Evolutionary conservation across 2,329 filamentous ascomycete species (phyloP).

Genomic region (Pestalotiopsis sp.): DNA sequence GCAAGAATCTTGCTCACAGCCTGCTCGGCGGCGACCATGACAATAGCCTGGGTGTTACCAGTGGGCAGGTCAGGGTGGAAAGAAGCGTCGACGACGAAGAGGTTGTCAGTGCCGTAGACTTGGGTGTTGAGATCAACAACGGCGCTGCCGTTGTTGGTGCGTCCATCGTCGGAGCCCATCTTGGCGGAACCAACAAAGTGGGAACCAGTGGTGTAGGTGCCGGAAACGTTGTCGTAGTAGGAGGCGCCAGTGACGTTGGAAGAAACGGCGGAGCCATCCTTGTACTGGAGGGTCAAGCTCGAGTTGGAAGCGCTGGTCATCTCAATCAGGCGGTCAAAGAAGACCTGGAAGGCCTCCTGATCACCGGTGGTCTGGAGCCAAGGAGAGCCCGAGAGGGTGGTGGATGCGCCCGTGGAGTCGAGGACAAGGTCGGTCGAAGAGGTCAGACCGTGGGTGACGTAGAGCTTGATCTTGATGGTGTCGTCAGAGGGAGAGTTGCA

Average conservation of each 20-base stretch:
- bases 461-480: constrained; percentile 20
- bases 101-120: constrained; percentile 70
- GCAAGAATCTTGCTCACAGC: constrained; percentile 31
- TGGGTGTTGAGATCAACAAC: constrained; percentile 66
- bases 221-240: constrained; percentile 16
- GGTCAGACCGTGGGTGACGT: constrained; percentile 22
- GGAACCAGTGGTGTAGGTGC: constrained; percentile 18
- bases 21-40: constrained; percentile 36
- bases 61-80: constrained; percentile 71
- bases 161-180: constrained; percentile 47
- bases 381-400: constrained; percentile 16
- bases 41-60: constrained; percentile 55
- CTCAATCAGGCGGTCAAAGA: constrained; percentile 19
- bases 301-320: constrained; percentile 18
- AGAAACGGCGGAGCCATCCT: constrained; percentile 15
- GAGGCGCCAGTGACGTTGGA: constrained; percentile 16
- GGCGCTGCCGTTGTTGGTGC: constrained; percentile 49
- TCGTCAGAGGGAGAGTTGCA: constrained; percentile 16
- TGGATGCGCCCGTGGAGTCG: constrained; percentile 17
- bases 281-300: constrained; percentile 15
- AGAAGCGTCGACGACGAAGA: constrained; percentile 68
- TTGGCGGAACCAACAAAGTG: constrained; percentile 19
- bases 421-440: constrained; percentile 19
- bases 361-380: constrained; percentile 20
- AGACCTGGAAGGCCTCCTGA: constrained; percentile 16